Base-by-base conservation (phyloP, 2,329 filamentous ascomycete genomes). In the Saccharata proteae region DNA sequence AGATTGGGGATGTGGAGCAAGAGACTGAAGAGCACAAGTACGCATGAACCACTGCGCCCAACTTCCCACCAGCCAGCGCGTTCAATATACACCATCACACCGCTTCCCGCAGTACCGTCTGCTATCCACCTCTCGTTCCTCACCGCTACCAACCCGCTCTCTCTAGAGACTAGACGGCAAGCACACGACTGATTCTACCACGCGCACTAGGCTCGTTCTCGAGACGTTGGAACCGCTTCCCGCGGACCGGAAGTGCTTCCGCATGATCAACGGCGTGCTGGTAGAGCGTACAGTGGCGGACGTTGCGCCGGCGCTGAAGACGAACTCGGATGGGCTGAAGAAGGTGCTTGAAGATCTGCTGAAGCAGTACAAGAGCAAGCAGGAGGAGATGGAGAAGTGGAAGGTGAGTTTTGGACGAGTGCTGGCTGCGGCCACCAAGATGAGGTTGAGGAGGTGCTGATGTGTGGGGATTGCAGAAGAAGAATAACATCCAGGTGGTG, bases 21-120 rank as follows among this genome's bases (percentile, higher is more conserved):
- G 90, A 96, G 56, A 78, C 82, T 13, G 90, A 98, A 58, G 90
- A 98, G 57, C 90, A 98, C 67, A 96, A 93, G 90, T 96, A 62
- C 54, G 79, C 62, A 24, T 14, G 7, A 20, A 35, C 17, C 21
- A 26, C 14, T 16, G 20, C 21, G 32, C 32, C 10, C 30, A 16
- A 22, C 16, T 19, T 29, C 14, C 18, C 12, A 43, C 39, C 40
- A 41, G 42, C 34, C 29, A 19, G 29, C 32, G 36, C 34, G 29
- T 27, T 29, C 44, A 40, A 48, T 38, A 36, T 51, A 45, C 21
- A 35, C 36, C 41, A 45, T 52, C 51, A 26, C 28, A 16, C 26
- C 23, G 16, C 18, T 23, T 14, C 19, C 18, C 32, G 27, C 21
- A 23, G 24, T 15, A 14, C 30, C 31, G 29, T 27, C 38, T 27